Base-by-base conservation (phyloP, 192 early-diverging fungal species). In the Backusella sp. region DNA sequence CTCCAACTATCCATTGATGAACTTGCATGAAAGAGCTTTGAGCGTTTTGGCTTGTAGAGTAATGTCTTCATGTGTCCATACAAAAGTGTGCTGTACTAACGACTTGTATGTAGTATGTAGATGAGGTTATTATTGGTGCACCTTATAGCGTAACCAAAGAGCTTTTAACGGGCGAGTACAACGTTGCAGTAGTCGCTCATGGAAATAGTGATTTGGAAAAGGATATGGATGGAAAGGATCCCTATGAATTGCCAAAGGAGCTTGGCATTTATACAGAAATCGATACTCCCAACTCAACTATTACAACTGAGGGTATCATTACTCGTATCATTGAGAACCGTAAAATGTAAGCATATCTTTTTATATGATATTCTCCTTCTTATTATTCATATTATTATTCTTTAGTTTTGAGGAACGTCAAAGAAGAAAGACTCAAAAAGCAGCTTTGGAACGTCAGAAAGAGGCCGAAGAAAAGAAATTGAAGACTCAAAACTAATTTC, bases 81-180 rank as follows among this genome's bases (percentile, higher is more conserved):
- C 0, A 8, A 32, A 37, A 11, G 37, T 39, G 37, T 39, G 3
- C 9, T 39, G 37, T 74, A 66, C n/a, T 66, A 39, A 66, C 17
- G 15, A 6, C 53, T 66, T 12, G 5, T 26, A 42, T 21, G 7
- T 76, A 94, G 86, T 96, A 95, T 73, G 96, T 96, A 7, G 95
- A 98, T 81, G 96, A 97, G 76, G 95, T 98, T 28, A 92, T 98
- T 68, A 94, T 97, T 49, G 94, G 95, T 28, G 95, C 95, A 28
- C 97, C 97, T 19, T 94, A 90, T 80, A 94, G 92, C 81, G 91
- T 97, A 1, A 93, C 91, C 35, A 89, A 96, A 76, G 92, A 95
- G 62, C 93, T 98, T 23, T 83, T 97, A 66, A 88, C 88, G 62
- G 92, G 95, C 70, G 94, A 95, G 37, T 95, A 94, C 86, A 92